phyloP scores from a whole-genome alignment of 179 eudicot genomes.

The Heliamphora pulchella region DNA sequence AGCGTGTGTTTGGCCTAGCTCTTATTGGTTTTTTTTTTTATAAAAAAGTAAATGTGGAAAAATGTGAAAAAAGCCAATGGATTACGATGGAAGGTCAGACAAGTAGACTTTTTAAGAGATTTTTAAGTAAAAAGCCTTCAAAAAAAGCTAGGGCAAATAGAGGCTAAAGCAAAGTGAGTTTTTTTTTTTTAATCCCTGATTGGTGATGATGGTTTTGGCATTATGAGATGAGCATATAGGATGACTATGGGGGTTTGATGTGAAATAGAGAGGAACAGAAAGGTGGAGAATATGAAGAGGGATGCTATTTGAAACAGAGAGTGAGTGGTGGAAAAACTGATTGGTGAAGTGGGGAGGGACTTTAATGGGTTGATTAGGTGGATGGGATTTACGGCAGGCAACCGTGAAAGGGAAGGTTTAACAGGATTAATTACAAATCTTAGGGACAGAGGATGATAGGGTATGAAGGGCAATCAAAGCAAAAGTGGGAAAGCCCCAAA shows the following conservation, averaged over 20 bases:
- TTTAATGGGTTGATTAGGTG: neutral
- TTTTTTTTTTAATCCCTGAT: too few species aligned
- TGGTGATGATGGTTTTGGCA: neutral
- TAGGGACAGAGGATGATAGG: neutral
- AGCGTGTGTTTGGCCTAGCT: too few species aligned
- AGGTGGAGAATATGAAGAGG: neutral
- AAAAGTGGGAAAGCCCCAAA: neutral
- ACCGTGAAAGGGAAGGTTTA: neutral
- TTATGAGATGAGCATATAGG: neutral
- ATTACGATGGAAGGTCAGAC: too few species aligned
- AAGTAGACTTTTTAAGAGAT: too few species aligned
- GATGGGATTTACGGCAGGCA: neutral
- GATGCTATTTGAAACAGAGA: neutral
- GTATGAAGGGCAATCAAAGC: neutral
- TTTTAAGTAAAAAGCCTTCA: too few species aligned
- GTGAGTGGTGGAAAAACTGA: neutral
- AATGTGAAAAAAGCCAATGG: too few species aligned
- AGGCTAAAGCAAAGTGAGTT: too few species aligned
- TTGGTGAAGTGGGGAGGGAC: neutral
- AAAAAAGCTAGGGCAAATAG: too few species aligned
- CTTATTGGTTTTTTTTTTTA: neutral
- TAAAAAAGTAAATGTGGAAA: neutral
- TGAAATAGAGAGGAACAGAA: neutral
- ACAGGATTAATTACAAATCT: neutral
- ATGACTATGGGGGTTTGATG: neutral